phyloP scores from a whole-genome alignment of 2,329 filamentous ascomycete species.

The Waltergamsia citrina region DNA sequence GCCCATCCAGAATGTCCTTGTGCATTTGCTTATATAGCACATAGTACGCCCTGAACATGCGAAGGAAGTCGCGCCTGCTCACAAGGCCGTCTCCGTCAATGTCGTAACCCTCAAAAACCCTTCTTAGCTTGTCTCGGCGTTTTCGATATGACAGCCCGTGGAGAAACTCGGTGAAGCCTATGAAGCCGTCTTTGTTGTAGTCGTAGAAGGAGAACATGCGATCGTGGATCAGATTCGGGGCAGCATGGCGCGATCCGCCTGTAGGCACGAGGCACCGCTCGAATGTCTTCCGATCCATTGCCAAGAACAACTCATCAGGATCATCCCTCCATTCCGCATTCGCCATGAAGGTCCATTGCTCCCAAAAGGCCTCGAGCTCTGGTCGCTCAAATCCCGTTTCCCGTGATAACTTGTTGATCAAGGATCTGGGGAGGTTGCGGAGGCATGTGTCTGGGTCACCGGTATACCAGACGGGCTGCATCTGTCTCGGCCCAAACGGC shows the following conservation, averaged over 20 bases:
- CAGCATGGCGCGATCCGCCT: conserved; percentile 66
- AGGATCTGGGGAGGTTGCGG: conserved; percentile 52
- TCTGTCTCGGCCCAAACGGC: conserved; percentile 70
- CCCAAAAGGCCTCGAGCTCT: conserved; percentile 88
- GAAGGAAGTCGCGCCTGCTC: conserved; percentile 75
- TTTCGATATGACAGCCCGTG: conserved; percentile 67
- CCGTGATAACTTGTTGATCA: conserved; percentile 59
- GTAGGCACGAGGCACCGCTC: conserved; percentile 82
- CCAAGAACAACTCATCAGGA: conserved; percentile 65
- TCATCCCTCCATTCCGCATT: conserved; percentile 78
- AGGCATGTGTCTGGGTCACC: conserved; percentile 70
- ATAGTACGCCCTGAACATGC: conserved; percentile 89
- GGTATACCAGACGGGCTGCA: conserved; percentile 78
- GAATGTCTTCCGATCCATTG: conserved; percentile 89
- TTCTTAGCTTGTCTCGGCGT: conserved; percentile 57
- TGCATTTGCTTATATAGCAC: conserved; percentile 85
- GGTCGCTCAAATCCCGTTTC: conserved; percentile 76
- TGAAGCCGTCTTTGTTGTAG: conserved; percentile 77
- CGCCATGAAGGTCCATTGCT: conserved; percentile 93
- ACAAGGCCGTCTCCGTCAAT: conserved; percentile 83
- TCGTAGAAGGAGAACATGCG: conserved; percentile 97
- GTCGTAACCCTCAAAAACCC: conserved; percentile 84
- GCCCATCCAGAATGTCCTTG: conserved; percentile 67
- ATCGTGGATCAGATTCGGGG: conserved; percentile 87
- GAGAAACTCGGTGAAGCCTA: conserved; percentile 88